Evolutionary conservation across 2,329 filamentous ascomycete species (phyloP).

Genomic region (Phyllosticta ampelicida): DNA sequence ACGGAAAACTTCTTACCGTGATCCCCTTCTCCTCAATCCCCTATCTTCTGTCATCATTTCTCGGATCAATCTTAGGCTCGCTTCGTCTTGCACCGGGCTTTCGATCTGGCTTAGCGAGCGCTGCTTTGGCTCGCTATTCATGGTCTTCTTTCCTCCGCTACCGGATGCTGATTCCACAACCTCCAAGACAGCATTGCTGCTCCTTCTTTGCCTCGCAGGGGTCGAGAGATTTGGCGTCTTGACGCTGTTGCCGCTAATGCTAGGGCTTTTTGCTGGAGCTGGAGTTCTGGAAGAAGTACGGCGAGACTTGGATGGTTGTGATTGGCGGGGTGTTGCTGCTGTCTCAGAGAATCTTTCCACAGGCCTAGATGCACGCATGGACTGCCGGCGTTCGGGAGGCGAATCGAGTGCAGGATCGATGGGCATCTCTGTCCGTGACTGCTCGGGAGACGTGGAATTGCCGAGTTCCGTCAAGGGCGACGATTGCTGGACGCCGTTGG

Average conservation of each 20-base stretch:
- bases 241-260: conserved; percentile 15
- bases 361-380: conserved; percentile 11
- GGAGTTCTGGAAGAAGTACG: conserved; percentile 11
- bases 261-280: conserved; percentile 12
- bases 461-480: conserved; percentile 13
- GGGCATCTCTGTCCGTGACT: not conserved
- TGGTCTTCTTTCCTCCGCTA: conserved; percentile 11
- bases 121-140: conserved; percentile 19
- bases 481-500: conserved; percentile 8
- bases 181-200: not conserved
- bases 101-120: conserved; percentile 17
- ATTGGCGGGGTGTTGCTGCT: not conserved
- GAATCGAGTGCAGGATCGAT: not conserved
- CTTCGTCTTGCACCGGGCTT: conserved; percentile 17
- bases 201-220: not conserved
- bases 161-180: not conserved
- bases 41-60: conserved; percentile 22
- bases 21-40: conserved; percentile 17
- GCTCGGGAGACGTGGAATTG: conserved; percentile 12
- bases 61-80: conserved; percentile 21
- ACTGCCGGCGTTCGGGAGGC: conserved; percentile 10
- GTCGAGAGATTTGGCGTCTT: conserved; percentile 15
- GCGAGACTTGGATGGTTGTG: not conserved
- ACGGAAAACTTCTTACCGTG: conserved; percentile 2
- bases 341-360: conserved; percentile 11